Evolutionary conservation across 768 basidiomycete species (phyloP), one percentile per base, ranked within the genome.

Genomic region (Nevesoporus exiguus): DNA sequence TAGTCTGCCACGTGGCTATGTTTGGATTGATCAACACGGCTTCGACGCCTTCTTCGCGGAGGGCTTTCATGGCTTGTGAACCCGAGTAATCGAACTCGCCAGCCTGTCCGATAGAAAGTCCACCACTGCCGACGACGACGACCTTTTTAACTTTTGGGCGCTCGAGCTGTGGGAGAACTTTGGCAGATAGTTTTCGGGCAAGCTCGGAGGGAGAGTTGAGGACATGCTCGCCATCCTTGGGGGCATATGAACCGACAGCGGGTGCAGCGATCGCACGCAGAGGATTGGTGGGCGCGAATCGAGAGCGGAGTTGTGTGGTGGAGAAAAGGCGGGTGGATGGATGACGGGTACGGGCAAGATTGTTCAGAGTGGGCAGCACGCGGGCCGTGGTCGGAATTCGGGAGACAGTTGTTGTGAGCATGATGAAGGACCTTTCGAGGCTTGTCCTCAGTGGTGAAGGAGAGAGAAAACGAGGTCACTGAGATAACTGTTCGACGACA

Each of bases 31-130:
- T 93, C 59, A 99, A 85, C 58, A 99, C 86, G 30, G 93, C 91
- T 52, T 90, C 82, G 48, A 99, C 86, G 49, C 95, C 95, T 70
- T 95, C 93, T 72, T 99, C 97, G 62, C 87, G 84, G 49, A 99
- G 85, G 15, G 97, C 97, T 71, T 99, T 98, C 73, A 99, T 84
- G 10, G 97, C 97, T 73, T 99, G 97, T 7, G 96, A 98, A 43
- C 97, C 97, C 19, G 96, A 98, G 71, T 99, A 99, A 71, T 99
- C 97, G 72, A 99, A 99, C 75, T 99, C 97, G 71, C 97, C 97
- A 5, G 97, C 97, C 72, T 99, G 97, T 27, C 97, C 97, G 53
- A 99, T 99, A 64, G 86, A 88, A 43, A 99, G 84, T 50, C 97
- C 97, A 61, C 97, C 97, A 61, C 87, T 90, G 54, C 97, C 97